Percentiles rank a stretch among this genome's conserved stretches.
Evolutionary conservation across 495 filamentous ascomycete species (phyloP).

Genomic region (Aspergillus cristatus): DNA sequence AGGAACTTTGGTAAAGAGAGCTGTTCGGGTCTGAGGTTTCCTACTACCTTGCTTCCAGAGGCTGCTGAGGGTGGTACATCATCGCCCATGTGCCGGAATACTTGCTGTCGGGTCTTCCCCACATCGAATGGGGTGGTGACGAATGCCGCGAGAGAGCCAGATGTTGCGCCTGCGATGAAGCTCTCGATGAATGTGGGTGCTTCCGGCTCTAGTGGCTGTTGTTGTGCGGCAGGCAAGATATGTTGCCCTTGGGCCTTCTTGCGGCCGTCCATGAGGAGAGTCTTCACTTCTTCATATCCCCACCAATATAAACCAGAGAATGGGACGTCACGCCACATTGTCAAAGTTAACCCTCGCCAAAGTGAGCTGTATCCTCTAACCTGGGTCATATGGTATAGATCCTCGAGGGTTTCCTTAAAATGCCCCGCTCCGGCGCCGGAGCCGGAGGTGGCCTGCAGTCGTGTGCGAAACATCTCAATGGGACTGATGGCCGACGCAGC

Average conservation of each 20-base stretch:
- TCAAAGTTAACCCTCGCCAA: conserved; percentile 88
- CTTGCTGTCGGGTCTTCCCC: conserved; percentile 89
- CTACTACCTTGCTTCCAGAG: conserved; percentile 5
- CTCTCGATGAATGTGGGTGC: conserved; percentile 72
- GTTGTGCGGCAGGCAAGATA: conserved; percentile 4
- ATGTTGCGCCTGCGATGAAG: conserved; percentile 75
- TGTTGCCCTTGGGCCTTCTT: conserved; percentile 34
- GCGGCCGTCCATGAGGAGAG: conserved; percentile 52
- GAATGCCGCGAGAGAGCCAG: conserved; percentile 78
- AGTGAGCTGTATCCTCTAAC: conserved; percentile 67
- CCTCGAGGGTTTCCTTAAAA: conserved; percentile 65
- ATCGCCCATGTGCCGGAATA: conserved; percentile 51
- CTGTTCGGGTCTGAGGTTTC: conserved; percentile 54
- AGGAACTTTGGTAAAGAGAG: conserved; percentile 68
- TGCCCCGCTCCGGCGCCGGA: conserved; percentile 43
- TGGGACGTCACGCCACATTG: conserved; percentile 93
- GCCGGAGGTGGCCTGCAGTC: conserved; percentile 67
- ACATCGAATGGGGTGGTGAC: conserved; percentile 95
- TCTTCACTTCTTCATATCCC: conserved; percentile 81
- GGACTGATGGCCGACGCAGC: conserved; percentile 81
- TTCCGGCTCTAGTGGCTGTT: conserved; percentile 28
- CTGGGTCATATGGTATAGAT: conserved; percentile 69
- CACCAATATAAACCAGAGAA: conserved; percentile 98
- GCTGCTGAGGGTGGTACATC: conserved; percentile 11
- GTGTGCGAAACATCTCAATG: conserved; percentile 90